Evolutionary conservation across 257 asterid species (phyloP).

Genomic region (Nicotiana knightiana): DNA sequence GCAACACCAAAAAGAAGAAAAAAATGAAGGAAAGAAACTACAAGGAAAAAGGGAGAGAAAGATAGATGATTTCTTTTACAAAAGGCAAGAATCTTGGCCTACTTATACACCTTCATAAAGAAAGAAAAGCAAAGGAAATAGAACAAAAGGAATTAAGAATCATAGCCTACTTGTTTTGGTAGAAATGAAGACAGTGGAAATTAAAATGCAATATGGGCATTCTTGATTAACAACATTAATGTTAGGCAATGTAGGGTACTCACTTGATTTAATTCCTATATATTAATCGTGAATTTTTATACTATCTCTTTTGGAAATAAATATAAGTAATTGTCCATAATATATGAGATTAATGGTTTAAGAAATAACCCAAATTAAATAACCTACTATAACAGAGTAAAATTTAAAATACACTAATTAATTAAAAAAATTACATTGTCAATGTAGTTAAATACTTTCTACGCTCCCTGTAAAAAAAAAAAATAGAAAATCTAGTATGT

Average conservation of each 20-base stretch:
- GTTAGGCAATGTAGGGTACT: not conserved
- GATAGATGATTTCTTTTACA: not conserved
- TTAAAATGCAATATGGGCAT: not conserved
- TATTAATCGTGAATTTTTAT: no score
- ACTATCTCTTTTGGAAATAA: not conserved
- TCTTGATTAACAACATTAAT: not conserved
- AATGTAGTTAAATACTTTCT: no score
- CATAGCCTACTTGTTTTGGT: not conserved
- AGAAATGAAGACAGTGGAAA: not conserved
- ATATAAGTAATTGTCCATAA: not conserved
- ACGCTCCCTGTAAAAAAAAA: no score
- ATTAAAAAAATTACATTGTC: no score
- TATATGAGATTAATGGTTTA: not conserved
- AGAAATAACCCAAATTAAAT: no score
- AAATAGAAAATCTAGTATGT: no score
- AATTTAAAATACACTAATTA: no score
- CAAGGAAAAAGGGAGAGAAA: not conserved
- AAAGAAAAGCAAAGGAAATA: not conserved
- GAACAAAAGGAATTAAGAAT: not conserved
- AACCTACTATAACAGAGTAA: no score
- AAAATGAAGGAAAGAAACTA: not conserved
- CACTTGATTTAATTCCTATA: not conserved
- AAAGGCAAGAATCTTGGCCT: slow-evolving; percentile 6
- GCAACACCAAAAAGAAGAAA: not conserved
- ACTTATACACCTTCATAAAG: not conserved